Evolutionary conservation across 2,329 filamentous ascomycete genomes (phyloP), one percentile per base, ranked within the genome.

Genomic region (Penicillium expansum): DNA sequence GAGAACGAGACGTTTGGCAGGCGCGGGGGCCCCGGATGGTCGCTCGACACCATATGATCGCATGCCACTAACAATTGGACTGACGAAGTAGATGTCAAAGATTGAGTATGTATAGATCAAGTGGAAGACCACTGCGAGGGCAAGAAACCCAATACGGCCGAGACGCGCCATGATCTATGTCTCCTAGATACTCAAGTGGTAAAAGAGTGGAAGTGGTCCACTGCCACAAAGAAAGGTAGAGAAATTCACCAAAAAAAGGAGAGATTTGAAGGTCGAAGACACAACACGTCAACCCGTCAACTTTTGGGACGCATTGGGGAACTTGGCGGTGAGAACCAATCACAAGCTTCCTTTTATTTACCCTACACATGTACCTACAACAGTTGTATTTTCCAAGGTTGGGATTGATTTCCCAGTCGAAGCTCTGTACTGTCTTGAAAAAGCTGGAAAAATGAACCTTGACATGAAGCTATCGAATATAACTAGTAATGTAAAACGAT

Each of bases 41-140:
- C 87, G 82, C 58, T 92, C 84, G 37, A 95, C 81, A 44, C 80
- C 78, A 75, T 91, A 92, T 58, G 92, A 83, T 69, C 84, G 86
- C 94, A 99, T 99, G 71, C 94, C 94, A 79, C 88, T 90, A 53
- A 97, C 94, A 66, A 99, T 94, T 22, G 94, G 94, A 73, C 92
- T 97, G 71, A 97, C 92, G 72, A 99, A 99, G 77, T 99, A 97
- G 62, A 97, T 94, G 75, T 97, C 92, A 77, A 99, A 99, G 69
- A 97, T 97, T 58, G 92, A 96, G 72, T 88, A 90, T 55, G 96
- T 88, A 75, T 99, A 99, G 63, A 96, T 85, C 52, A 97, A 75
- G 76, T 99, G 95, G 74, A 99, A 99, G 59, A 93, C 79, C 71
- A 97, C 84, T 67, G 94, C 94, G 71, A 96, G 85, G 72, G 88